phyloP scores from a whole-genome alignment of 169 alveolate species.

The Eimeria mitis region DNA sequence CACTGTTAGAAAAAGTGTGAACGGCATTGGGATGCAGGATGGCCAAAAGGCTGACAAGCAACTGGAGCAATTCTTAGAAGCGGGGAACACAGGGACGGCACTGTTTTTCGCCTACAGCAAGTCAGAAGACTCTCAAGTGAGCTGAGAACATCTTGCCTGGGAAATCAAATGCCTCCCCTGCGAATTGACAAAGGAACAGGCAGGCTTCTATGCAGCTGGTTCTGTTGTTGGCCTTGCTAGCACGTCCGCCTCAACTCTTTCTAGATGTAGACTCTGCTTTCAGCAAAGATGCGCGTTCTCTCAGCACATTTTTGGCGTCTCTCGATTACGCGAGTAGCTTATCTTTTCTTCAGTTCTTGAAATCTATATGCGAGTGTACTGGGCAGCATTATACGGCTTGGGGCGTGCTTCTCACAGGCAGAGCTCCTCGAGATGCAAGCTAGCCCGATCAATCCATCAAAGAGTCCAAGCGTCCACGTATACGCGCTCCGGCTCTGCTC shows the following conservation, averaged over 20 bases:
- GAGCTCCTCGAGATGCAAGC: conserved; percentile 40
- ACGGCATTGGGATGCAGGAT: conserved; percentile 1
- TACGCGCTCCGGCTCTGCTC: conserved; percentile 53
- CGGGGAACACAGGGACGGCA: conserved; percentile 49
- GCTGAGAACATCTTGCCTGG: neutral
- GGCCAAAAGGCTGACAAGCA: conserved; percentile 32
- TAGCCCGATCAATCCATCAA: neutral
- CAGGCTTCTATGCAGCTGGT: neutral
- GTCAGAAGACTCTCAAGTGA: conserved; percentile 7
- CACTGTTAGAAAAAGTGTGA: neutral
- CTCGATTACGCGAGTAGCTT: too few species aligned
- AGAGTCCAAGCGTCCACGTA: neutral
- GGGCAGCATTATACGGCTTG: neutral
- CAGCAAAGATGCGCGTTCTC: too few species aligned
- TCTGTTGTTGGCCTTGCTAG: neutral
- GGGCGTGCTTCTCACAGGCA: neutral
- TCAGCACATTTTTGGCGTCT: neutral
- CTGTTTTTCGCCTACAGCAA: neutral
- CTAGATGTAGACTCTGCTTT: neutral
- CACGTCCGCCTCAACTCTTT: neutral
- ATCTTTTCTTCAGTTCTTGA: neutral
- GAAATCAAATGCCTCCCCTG: neutral
- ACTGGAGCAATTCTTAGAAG: conserved; percentile 29
- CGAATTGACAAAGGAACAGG: neutral
- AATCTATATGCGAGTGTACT: neutral